Evolutionary conservation across 805 yeast genomes (phyloP), one percentile per base, ranked within the genome.

Genomic region (Lipomyces yamanashiensis): DNA sequence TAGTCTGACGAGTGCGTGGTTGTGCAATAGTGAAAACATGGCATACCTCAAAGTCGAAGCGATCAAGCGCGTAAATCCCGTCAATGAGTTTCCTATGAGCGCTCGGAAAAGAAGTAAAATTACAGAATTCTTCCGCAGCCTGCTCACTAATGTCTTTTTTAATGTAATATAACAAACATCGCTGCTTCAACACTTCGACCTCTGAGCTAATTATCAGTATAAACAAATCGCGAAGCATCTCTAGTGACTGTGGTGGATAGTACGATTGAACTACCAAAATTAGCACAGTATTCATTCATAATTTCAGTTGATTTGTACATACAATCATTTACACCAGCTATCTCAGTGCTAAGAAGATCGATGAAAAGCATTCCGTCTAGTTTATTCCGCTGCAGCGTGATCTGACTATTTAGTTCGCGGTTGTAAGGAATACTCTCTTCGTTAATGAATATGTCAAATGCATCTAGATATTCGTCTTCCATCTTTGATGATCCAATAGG

Each of bases 21-120:
- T 12, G 4, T 8, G 17, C 8, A 41, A 13, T 36, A 10, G 9
- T 19, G 39, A 9, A 9, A 19, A 1, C 15, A 21, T 15, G 10
- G 37, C 39, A 15, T 36, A 58, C 67, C 49, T 55, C 55, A 37
- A 64, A 64, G 12, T 62, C 57, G 36, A 64, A 64, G 15, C 60
- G 58, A 45, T 64, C 68, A 1, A 64, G 56, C 2, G 66, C 63
- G 43, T 57, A 58, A 7, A 62, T 59, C n/a, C 66, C 68, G 19
- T 61, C 63, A 19, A 64, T 54, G 19, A 62, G 43, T 28, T 40
- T 53, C 41, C 37, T 48, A 19, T 62, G 58, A 2, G 66, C 61
- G 23, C 7, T 44, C 4, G 68, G 68, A 8, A 64, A 41, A 8
- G 45, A n/a, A 10, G 61, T 62, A 19, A 37, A 48, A 1, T 36